Percentiles rank a stretch among this genome's conserved stretches.
These are phyloP conservation scores for Fusarium chuoi DNA, from an alignment of 2,329 filamentous ascomycete species.

Conservation along the genomic window DNA sequence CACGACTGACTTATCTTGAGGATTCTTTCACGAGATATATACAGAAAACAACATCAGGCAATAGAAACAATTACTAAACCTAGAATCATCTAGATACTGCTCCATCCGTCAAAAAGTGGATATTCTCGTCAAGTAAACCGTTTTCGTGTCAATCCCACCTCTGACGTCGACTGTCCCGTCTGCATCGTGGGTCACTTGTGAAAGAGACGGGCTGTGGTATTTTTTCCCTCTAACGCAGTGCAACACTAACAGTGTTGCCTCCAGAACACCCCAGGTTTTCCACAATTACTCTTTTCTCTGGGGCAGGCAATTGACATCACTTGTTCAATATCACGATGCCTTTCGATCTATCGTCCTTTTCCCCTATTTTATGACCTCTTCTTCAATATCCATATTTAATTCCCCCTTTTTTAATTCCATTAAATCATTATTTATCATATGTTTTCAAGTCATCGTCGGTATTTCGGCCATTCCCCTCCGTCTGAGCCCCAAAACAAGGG, in stretches of 20 bases:
- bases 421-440: too few species aligned
- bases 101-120: conserved; percentile 25
- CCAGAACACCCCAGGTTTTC: conserved; percentile 21
- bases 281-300: conserved; percentile 11
- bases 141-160: conserved; percentile 23
- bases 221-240: conserved; percentile 4
- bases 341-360: conserved; percentile 5
- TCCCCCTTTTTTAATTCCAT: neutral
- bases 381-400: neutral
- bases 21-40: neutral
- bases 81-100: conserved; percentile 14
- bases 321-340: conserved; percentile 15
- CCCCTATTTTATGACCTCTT: conserved; percentile 15
- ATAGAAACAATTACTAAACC: neutral
- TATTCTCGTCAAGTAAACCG: conserved; percentile 6
- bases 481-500: neutral
- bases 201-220: neutral
- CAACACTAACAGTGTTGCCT: conserved; percentile 7
- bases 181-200: conserved; percentile 15
- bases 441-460: conserved; percentile 2
- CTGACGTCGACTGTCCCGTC: conserved; percentile 25
- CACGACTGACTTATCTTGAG: neutral
- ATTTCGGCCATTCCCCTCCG: conserved; percentile 24
- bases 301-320: conserved; percentile 29
- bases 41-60: neutral